Percentiles rank a stretch among this genome's conserved stretches.
These are phyloP conservation scores for Pseudonitzschia delicatissima DNA, from an alignment of 108 stramenopile genomes.

Conservation along the genomic window DNA sequence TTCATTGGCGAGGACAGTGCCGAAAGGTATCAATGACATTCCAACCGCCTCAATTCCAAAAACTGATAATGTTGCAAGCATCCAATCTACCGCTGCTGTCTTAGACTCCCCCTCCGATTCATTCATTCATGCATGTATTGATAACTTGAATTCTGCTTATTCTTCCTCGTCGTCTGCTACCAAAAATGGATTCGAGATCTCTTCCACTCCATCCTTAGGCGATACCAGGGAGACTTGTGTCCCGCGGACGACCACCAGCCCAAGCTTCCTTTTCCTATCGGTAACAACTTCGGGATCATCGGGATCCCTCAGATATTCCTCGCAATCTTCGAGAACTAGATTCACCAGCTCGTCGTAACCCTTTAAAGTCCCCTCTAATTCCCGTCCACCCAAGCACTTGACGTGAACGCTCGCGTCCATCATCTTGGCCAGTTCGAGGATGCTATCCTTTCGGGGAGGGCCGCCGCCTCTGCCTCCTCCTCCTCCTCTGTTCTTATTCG, in stretches of 20 bases:
- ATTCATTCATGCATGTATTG: too few relatives aligned
- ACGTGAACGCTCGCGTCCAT: conserved; percentile 76
- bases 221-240: conserved; percentile 86
- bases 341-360: conserved; percentile 89
- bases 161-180: conserved; percentile 57
- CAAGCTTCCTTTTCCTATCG: conserved; percentile 64
- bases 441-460: conserved; percentile 72
- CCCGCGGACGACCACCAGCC: conserved; percentile 78
- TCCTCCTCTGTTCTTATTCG: too few relatives aligned
- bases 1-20: too few relatives aligned
- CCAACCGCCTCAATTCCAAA: too few relatives aligned
- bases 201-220: conserved; percentile 84
- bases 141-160: too few relatives aligned
- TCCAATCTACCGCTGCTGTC: too few relatives aligned
- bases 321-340: conserved; percentile 83
- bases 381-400: conserved; percentile 82
- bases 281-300: conserved; percentile 68
- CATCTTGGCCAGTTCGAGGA: conserved; percentile 79
- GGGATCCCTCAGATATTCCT: conserved; percentile 78
- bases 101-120: too few relatives aligned
- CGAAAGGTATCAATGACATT: too few relatives aligned
- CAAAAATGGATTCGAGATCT: conserved; percentile 87
- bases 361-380: conserved; percentile 64
- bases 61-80: too few relatives aligned
- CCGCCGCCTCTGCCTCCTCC: conserved; percentile 18